phyloP scores from a whole-genome alignment of 176 grass and related monocot species.

The Coix lacrymajobi region DNA sequence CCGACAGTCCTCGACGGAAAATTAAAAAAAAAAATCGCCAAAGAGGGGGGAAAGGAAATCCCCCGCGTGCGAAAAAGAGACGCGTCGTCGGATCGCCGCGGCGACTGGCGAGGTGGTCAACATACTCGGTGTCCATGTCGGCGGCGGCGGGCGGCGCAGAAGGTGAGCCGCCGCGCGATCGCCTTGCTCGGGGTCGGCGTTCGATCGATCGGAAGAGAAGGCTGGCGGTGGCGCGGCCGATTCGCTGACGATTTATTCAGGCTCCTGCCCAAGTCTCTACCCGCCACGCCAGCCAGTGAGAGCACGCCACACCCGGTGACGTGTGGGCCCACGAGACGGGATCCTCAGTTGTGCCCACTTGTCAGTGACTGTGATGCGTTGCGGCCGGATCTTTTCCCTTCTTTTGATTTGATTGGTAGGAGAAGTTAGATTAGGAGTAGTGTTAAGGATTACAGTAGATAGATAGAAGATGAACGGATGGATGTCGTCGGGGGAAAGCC shows the following conservation, averaged over 20 bases:
- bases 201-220: neutral
- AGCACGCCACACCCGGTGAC: neutral
- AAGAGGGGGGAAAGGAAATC: neutral
- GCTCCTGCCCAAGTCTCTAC: neutral
- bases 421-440: too few relatives aligned
- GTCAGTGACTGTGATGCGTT: neutral
- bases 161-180: neutral
- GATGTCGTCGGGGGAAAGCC: too few relatives aligned
- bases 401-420: neutral
- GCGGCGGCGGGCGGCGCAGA: neutral
- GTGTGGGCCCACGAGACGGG: neutral
- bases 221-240: neutral
- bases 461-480: too few relatives aligned
- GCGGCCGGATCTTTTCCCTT: neutral
- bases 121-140: constrained; percentile 38
- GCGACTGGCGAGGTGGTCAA: neutral
- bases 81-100: neutral
- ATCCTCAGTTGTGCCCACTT: neutral
- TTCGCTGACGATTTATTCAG: neutral
- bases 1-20: neutral
- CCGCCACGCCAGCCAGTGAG: neutral
- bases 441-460: too few relatives aligned
- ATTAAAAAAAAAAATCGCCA: too few relatives aligned
- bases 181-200: neutral
- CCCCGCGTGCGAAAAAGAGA: neutral